Evolutionary conservation across 2,329 filamentous ascomycete species (phyloP).

Genomic region (Aspergillus quadricinctus): DNA sequence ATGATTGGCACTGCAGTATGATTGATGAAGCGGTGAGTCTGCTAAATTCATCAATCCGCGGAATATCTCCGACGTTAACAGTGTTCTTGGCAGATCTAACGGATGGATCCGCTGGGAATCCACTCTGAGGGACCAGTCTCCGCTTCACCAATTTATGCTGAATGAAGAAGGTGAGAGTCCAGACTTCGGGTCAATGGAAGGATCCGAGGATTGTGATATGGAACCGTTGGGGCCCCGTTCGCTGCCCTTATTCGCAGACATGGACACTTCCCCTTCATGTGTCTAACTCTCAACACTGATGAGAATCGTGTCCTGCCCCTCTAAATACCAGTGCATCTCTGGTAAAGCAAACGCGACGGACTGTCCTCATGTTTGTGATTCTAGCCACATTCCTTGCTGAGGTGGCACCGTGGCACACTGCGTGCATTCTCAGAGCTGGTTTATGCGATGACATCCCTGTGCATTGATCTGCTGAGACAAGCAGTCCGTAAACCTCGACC

Average conservation of each 20-base stretch:
- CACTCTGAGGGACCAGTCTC: neutral
- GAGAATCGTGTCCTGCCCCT: neutral
- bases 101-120: neutral
- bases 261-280: constrained; percentile 19
- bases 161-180: neutral
- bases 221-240: neutral
- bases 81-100: neutral
- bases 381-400: neutral
- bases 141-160: neutral
- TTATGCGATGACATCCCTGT: constrained; percentile 8
- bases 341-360: constrained; percentile 8
- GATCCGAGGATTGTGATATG: neutral
- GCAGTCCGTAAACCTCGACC: constrained; percentile 1
- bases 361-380: neutral
- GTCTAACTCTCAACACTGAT: neutral
- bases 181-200: neutral
- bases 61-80: neutral
- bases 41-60: too few relatives aligned
- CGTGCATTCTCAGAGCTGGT: neutral
- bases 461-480: constrained; percentile 7
- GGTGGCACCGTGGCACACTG: neutral
- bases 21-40: neutral
- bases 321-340: neutral
- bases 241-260: neutral
- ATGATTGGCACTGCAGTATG: too few relatives aligned